These are phyloP conservation scores for Allantophomopsis lycopodina DNA, from an alignment of 2,329 filamentous ascomycete genomes.

Conservation along the genomic window DNA sequence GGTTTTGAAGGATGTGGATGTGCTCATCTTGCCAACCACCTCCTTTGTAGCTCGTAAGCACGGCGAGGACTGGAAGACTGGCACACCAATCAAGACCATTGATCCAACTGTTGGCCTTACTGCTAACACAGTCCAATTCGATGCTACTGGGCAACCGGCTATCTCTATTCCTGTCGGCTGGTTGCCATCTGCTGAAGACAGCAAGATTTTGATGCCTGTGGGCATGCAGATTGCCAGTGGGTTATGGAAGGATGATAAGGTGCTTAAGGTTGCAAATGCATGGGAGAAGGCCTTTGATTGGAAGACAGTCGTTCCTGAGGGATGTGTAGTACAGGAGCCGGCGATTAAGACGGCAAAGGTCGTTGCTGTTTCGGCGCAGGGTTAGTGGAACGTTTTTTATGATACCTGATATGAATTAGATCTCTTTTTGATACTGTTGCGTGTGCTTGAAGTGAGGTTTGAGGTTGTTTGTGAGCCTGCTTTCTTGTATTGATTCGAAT, in stretches of 20 bases:
- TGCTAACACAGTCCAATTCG: conserved; percentile 40
- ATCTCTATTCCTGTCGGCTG: conserved; percentile 34
- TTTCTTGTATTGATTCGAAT: no score
- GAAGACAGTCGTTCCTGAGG: conserved; percentile 11
- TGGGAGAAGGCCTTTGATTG: conserved; percentile 31
- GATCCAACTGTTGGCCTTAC: conserved; percentile 36
- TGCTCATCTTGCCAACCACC: conserved; percentile 30
- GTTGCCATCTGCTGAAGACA: conserved; percentile 20
- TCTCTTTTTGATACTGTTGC: no score
- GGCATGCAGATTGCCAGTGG: conserved; percentile 39
- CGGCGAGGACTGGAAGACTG: not conserved
- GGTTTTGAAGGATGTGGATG: conserved; percentile 23
- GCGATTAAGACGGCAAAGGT: not conserved
- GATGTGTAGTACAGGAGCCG: not conserved
- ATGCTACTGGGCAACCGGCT: conserved; percentile 40
- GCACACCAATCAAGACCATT: conserved; percentile 24
- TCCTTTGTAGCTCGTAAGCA: conserved; percentile 15
- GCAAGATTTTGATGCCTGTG: conserved; percentile 27
- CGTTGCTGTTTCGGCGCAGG: not conserved
- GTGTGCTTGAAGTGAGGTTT: no score
- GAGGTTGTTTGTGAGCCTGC: no score
- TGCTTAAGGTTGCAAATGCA: conserved; percentile 27
- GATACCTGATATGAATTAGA: no score
- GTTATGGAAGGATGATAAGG: conserved; percentile 31
- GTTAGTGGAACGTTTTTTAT: not conserved